phyloP scores from a whole-genome alignment of 768 basidiomycete genomes.

The Pisolithus microcarpus region DNA sequence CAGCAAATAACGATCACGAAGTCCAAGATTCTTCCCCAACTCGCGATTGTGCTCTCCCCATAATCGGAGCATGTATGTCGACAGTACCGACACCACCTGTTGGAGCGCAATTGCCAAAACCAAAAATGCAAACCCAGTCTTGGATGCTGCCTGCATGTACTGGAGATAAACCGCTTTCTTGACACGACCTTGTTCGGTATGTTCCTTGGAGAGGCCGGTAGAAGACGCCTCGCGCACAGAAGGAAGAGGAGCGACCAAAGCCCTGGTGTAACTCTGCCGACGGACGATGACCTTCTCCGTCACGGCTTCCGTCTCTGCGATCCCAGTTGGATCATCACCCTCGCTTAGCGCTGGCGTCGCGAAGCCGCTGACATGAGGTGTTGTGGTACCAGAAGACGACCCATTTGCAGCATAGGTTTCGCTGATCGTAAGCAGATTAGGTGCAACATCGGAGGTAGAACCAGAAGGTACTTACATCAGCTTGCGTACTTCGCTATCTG shows the following conservation, averaged over 20 bases:
- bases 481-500: slow-evolving; percentile 61
- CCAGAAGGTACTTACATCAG: slow-evolving; percentile 52
- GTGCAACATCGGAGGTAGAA: background rate
- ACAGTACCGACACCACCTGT: slow-evolving; percentile 55
- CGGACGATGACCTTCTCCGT: slow-evolving; percentile 54
- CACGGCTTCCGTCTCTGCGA: slow-evolving; percentile 25
- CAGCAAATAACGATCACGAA: slow-evolving; percentile 48
- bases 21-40: slow-evolving; percentile 49
- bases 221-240: slow-evolving; percentile 33
- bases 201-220: slow-evolving; percentile 55
- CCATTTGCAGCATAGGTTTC: slow-evolving; percentile 40
- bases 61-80: slow-evolving; percentile 60
- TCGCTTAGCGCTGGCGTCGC: slow-evolving; percentile 15
- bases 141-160: slow-evolving; percentile 78
- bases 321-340: slow-evolving; percentile 17
- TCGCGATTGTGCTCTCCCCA: slow-evolving; percentile 79
- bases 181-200: slow-evolving; percentile 75
- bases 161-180: slow-evolving; percentile 67
- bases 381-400: slow-evolving; percentile 35
- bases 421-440: slow-evolving; percentile 17
- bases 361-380: slow-evolving; percentile 34
- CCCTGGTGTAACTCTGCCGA: slow-evolving; percentile 51
- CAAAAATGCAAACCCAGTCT: slow-evolving; percentile 61
- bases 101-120: slow-evolving; percentile 45
- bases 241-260: slow-evolving; percentile 39